Base-by-base conservation (phyloP, 2,329 filamentous ascomycete species). In the Byssothecium circinans region DNA sequence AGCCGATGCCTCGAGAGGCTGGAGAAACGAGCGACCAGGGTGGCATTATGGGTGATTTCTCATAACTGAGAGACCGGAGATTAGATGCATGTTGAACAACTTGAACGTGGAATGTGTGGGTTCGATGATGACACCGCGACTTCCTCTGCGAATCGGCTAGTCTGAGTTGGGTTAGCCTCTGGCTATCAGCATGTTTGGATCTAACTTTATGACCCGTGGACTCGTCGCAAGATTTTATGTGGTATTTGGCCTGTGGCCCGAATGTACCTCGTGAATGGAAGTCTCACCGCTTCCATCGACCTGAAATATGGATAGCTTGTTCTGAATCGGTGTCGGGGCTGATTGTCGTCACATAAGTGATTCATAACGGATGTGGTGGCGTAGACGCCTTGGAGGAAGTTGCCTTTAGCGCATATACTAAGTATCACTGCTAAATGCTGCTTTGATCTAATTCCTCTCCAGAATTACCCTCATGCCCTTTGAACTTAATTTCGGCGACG, bases 1-100 rank as follows among this genome's bases (percentile, higher is more conserved):
- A 79, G 14, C 83, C 84, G 56, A 87, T 81, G 53, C 84, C 84
- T 53, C 82, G 74, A 7, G 82, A 86, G 23, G 83, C 78, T 2
- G 84, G 84, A 11, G 78, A 79, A 5, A 82, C 73, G 15, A 83
- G 65, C 14, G 71, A 71, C 75, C 76, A 79, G 12, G 75, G 75
- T 42, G 68, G 64, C 75, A 78, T 77, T 36, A 14, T 43, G 33
- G 17, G 45, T 32, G 29, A 8, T 32, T 12, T 12, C 29, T 12
- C 10, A 5, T 14, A 5, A n/a, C 8, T 32, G 29, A 32, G 29
- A 14, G 14, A 14, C 5, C 7, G 29, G 29, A 32, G 34, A n/a
- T n/a, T n/a, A n/a, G n/a, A n/a, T 20, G 19, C 53, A 60, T 60
- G 20, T 35, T 50, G n/a, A 12, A 20, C 15, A 20, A 23, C 27